These are phyloP conservation scores for Aaosphaeria arxii DNA, from an alignment of 2,329 filamentous ascomycete species.

Conservation along the genomic window DNA sequence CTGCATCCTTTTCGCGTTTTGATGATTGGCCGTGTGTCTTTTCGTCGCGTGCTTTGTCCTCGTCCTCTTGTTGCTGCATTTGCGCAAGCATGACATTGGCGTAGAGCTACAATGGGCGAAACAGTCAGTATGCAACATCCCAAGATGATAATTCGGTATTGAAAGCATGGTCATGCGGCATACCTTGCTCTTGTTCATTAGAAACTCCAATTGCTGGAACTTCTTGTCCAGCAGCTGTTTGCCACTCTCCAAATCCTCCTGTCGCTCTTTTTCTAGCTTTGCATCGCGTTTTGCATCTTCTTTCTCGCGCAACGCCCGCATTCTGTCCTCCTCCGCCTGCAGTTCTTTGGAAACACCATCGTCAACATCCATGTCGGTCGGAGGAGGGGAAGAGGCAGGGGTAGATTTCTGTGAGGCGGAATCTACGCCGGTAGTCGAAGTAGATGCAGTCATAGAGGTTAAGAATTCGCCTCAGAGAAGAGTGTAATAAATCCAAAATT, in stretches of 20 bases:
- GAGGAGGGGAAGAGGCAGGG: constrained; percentile 33
- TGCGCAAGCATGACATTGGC: constrained; percentile 52
- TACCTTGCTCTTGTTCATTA: constrained; percentile 52
- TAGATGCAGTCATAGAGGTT: constrained; percentile 8
- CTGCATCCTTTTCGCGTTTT: constrained; percentile 47
- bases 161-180: neutral
- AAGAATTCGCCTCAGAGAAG: neutral
- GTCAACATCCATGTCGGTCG: constrained; percentile 22
- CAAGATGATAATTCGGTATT: too few relatives aligned
- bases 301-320: constrained; percentile 41
- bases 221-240: constrained; percentile 47
- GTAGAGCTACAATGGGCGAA: constrained; percentile 36
- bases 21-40: constrained; percentile 43
- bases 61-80: constrained; percentile 52
- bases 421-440: constrained; percentile 16
- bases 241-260: constrained; percentile 47
- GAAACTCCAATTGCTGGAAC: constrained; percentile 51
- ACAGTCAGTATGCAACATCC: neutral
- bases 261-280: constrained; percentile 43
- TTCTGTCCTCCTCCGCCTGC: constrained; percentile 46
- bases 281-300: constrained; percentile 45
- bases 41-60: constrained; percentile 44
- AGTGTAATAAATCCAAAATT: neutral
- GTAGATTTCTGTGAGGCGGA: constrained; percentile 25
- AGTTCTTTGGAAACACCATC: constrained; percentile 36